Percentiles rank a stretch among this genome's conserved stretches.
Conservation (phyloP, 2,329 filamentous ascomycete species). For the Coniochaeta sp. region DNA sequence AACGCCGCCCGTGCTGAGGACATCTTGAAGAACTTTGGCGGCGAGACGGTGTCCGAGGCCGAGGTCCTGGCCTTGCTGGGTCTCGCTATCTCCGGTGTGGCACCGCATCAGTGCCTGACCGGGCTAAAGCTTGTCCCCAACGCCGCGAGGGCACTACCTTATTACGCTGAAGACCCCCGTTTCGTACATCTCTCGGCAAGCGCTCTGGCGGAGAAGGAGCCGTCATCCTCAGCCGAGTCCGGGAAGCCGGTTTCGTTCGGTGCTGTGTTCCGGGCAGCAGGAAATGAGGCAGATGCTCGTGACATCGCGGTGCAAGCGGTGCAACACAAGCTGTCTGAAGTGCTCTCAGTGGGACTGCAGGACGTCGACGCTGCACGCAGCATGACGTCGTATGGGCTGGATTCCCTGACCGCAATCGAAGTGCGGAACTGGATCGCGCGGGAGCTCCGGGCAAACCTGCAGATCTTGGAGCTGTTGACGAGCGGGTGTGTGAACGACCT, state of each 20-base stretch:
- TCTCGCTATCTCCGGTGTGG: slow-evolving; percentile 20
- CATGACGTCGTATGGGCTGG: slow-evolving; percentile 19
- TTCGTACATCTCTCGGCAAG: slow-evolving; percentile 13
- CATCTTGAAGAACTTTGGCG: slow-evolving; percentile 32
- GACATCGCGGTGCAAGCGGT: slow-evolving; percentile 18
- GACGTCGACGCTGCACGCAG: slow-evolving; percentile 17
- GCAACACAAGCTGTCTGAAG: slow-evolving; percentile 20
- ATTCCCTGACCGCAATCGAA: slow-evolving; percentile 22
- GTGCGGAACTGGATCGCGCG: slow-evolving; percentile 20
- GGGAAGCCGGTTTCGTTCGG: slow-evolving; percentile 15
- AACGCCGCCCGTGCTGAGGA: slow-evolving; percentile 36
- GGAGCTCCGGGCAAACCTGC: slow-evolving; percentile 16
- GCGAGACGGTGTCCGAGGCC: slow-evolving; percentile 35
- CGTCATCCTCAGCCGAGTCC: slow-evolving; percentile 6
- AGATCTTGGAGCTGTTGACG: slow-evolving; percentile 18
- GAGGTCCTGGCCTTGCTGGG: slow-evolving; percentile 48
- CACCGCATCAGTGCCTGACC: slow-evolving; percentile 17
- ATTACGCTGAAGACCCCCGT: slow-evolving; percentile 15
- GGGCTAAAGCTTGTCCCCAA: slow-evolving; percentile 19
- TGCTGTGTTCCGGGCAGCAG: slow-evolving; percentile 18
- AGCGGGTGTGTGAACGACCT: slow-evolving; percentile 9
- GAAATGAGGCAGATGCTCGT: slow-evolving; percentile 17
- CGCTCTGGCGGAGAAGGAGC: slow-evolving; percentile 13
- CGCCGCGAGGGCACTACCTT: slow-evolving; percentile 10
- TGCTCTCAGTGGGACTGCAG: slow-evolving; percentile 14